Evolutionary conservation across 306 rosid genomes (phyloP).

Genomic region (Myrica gale): DNA sequence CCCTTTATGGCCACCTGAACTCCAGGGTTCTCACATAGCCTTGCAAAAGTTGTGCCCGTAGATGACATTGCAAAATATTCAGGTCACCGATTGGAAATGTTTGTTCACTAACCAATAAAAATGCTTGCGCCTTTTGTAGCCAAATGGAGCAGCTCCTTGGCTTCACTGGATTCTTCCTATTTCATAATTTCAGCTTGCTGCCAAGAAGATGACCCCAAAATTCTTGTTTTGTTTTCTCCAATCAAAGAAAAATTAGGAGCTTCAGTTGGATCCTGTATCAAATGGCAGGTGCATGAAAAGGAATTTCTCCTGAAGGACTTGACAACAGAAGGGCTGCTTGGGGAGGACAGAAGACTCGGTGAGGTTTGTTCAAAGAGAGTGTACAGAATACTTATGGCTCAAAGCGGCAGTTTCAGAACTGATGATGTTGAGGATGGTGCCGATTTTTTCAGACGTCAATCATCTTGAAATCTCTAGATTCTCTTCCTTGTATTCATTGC

Average conservation of each 20-base stretch:
- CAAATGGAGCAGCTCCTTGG: too few relatives aligned
- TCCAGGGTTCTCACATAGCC: too few relatives aligned
- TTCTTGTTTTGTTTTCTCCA: background rate
- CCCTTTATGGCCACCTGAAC: too few relatives aligned
- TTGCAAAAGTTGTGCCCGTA: too few relatives aligned
- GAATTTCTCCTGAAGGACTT: constrained; percentile 81
- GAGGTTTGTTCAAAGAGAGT: constrained; percentile 91
- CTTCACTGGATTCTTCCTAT: background rate
- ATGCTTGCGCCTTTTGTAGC: too few relatives aligned
- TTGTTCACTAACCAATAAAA: too few relatives aligned
- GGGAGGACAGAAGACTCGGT: constrained; percentile 79
- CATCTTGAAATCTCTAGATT: constrained; percentile 16
- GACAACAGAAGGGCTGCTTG: constrained; percentile 60
- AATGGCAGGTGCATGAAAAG: constrained; percentile 73
- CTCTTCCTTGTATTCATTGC: background rate
- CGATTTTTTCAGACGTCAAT: constrained; percentile 54
- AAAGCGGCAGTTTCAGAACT: constrained; percentile 65
- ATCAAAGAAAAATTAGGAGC: background rate
- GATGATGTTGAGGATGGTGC: constrained; percentile 93
- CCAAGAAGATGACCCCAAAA: background rate
- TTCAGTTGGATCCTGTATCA: background rate
- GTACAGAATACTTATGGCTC: constrained; percentile 78
- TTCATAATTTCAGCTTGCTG: background rate
- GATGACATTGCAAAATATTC: too few relatives aligned
- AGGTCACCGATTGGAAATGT: too few relatives aligned